Percentiles rank a stretch among this genome's conserved stretches.
These are phyloP conservation scores for Pyrenophora seminiperda DNA, from an alignment of 2,329 filamentous ascomycete species.

Conservation along the genomic window DNA sequence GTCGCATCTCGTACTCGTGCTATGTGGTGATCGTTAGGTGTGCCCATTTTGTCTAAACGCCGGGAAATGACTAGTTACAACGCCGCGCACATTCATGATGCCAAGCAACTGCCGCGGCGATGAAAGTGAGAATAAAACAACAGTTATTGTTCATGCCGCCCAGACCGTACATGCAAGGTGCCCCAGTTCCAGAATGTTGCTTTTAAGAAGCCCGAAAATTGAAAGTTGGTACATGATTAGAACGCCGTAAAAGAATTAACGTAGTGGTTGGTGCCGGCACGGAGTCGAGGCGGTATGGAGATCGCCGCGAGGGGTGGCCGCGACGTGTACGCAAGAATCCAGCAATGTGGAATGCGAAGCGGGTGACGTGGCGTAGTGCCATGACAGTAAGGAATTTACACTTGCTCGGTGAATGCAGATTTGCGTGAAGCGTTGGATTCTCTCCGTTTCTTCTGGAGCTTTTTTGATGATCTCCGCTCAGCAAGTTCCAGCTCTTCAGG, in stretches of 20 bases:
- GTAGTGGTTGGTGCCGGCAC: constrained; percentile 24
- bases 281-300: constrained; percentile 24
- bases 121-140: constrained; percentile 5
- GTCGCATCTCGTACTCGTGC: constrained; percentile 2
- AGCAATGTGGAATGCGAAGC: not conserved
- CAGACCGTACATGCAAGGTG: constrained; percentile 20
- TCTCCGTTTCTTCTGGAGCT: constrained; percentile 52
- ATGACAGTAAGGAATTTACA: constrained; percentile 33
- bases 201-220: constrained; percentile 19
- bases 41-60: constrained; percentile 16
- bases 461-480: constrained; percentile 47
- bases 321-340: constrained; percentile 24
- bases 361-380: constrained; percentile 14
- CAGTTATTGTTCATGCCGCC: constrained; percentile 6
- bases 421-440: constrained; percentile 38
- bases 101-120: constrained; percentile 11
- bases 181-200: constrained; percentile 6
- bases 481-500: constrained; percentile 37
- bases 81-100: constrained; percentile 9
- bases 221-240: constrained; percentile 31
- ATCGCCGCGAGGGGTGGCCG: constrained; percentile 26
- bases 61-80: constrained; percentile 13
- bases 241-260: constrained; percentile 33
- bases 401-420: constrained; percentile 47
- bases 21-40: constrained; percentile 12